Percentiles rank a stretch among this genome's conserved stretches.
phyloP scores from a whole-genome alignment of 169 alveolate species.

The Plasmodium billcollinsi region DNA sequence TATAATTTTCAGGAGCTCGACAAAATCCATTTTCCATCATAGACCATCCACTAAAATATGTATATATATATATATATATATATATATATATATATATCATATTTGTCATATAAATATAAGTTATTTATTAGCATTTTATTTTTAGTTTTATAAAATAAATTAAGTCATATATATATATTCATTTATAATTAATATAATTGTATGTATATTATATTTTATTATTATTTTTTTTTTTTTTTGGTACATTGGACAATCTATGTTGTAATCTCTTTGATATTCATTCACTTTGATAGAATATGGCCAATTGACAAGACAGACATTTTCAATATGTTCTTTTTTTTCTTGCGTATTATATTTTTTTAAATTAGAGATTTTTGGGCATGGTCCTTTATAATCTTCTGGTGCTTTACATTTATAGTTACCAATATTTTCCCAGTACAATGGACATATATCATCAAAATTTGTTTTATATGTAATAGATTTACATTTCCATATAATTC shows the following conservation, averaged over 20 bases:
- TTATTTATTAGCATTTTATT: not conserved
- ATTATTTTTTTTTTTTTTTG: not conserved
- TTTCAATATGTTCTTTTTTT: slow-evolving; percentile 38
- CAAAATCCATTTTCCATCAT: slow-evolving; percentile 35
- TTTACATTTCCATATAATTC: slow-evolving; percentile 73
- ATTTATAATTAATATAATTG: not conserved
- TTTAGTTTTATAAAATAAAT: not conserved
- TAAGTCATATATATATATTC: too few relatives aligned
- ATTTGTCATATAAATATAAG: not conserved
- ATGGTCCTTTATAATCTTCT: slow-evolving; percentile 57
- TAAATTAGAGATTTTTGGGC: slow-evolving; percentile 43
- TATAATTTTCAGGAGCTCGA: slow-evolving; percentile 56
- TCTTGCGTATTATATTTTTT: slow-evolving; percentile 55
- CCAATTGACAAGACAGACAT: slow-evolving; percentile 65
- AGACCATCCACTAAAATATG: slow-evolving; percentile 51
- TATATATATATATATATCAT: not conserved
- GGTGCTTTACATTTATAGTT: slow-evolving; percentile 55
- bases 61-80: not conserved
- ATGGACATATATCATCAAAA: slow-evolving; percentile 39
- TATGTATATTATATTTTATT: not conserved
- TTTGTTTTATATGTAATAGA: slow-evolving; percentile 44
- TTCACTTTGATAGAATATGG: slow-evolving; percentile 35
- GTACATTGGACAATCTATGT: slow-evolving; percentile 56
- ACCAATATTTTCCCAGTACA: slow-evolving; percentile 25
- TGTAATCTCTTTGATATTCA: slow-evolving; percentile 42